Evolutionary conservation across 441 rosid genomes (phyloP).

Genomic region (Melianthus villosus): DNA sequence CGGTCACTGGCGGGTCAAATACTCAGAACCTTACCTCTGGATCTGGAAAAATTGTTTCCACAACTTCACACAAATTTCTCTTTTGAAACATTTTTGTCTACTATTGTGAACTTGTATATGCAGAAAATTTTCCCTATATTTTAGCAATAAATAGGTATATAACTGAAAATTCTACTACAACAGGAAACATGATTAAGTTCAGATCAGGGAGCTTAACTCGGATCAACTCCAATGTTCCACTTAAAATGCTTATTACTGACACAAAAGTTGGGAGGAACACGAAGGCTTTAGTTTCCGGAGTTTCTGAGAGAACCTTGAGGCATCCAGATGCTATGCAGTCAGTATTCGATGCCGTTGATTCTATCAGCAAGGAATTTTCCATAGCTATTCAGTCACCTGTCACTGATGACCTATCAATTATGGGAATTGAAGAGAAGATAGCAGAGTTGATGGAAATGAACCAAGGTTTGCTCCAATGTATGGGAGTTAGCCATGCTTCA

Average conservation of each 20-base stretch:
- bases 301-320: constrained; percentile 52
- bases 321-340: constrained; percentile 58
- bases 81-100: no score
- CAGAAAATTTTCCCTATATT: no score
- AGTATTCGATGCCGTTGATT: constrained; percentile 61
- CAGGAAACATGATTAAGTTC: constrained; percentile 87
- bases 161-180: constrained; percentile 1
- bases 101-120: no score
- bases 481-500: constrained; percentile 83
- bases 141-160: no score
- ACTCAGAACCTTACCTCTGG: no score
- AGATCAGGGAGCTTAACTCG: constrained; percentile 51
- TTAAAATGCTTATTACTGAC: constrained; percentile 78
- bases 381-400: constrained; percentile 34
- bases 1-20: no score
- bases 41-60: no score
- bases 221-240: constrained; percentile 37
- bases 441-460: constrained; percentile 83
- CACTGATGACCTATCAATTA: constrained; percentile 26
- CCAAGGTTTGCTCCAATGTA: constrained; percentile 71
- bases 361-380: constrained; percentile 59
- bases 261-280: constrained; percentile 80
- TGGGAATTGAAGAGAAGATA: constrained; percentile 46
- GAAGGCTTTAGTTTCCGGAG: constrained; percentile 74
- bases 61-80: no score